These are phyloP conservation scores for Lachancea lanzarotensis DNA, from an alignment of 805 yeast genomes.

Conservation along the genomic window DNA sequence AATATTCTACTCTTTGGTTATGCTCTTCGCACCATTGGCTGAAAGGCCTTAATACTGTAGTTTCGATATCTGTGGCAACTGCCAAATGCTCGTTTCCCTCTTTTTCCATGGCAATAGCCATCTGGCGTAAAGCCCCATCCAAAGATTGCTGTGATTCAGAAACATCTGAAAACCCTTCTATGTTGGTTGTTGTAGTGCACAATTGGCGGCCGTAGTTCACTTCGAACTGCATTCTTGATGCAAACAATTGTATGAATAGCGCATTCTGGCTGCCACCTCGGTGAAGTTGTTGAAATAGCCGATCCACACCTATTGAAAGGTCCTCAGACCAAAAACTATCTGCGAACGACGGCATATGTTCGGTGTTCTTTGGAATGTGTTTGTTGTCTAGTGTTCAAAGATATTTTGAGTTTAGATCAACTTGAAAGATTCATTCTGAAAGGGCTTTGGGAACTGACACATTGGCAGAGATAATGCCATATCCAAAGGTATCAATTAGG, in stretches of 20 bases:
- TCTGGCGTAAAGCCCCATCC: conserved; percentile 44
- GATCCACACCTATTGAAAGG: conserved; percentile 47
- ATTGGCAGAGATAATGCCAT: conserved; percentile 23
- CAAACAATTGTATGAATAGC: conserved; percentile 58
- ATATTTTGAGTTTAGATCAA: not conserved
- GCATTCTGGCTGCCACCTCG: conserved; percentile 67
- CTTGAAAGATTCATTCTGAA: not conserved
- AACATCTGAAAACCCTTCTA: conserved; percentile 16
- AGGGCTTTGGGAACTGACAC: not conserved
- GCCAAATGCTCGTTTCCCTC: conserved; percentile 57
- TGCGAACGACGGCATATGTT: conserved; percentile 49
- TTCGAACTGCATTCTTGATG: conserved; percentile 68
- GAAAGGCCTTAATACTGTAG: conserved; percentile 63
- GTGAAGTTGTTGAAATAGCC: conserved; percentile 46
- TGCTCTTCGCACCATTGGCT: conserved; percentile 71
- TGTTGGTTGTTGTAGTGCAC: conserved; percentile 17
- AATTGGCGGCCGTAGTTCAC: conserved; percentile 55
- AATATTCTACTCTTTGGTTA: conserved; percentile 54
- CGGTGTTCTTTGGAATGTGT: not conserved
- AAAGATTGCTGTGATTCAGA: conserved; percentile 32
- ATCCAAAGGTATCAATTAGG: conserved; percentile 60
- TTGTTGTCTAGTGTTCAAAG: conserved; percentile 1
- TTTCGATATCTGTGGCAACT: conserved; percentile 55
- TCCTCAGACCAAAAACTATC: conserved; percentile 75
- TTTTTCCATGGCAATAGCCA: conserved; percentile 47